These are phyloP conservation scores for Coriaria nepalensis DNA, from an alignment of 306 rosid genomes.

Conservation along the genomic window DNA sequence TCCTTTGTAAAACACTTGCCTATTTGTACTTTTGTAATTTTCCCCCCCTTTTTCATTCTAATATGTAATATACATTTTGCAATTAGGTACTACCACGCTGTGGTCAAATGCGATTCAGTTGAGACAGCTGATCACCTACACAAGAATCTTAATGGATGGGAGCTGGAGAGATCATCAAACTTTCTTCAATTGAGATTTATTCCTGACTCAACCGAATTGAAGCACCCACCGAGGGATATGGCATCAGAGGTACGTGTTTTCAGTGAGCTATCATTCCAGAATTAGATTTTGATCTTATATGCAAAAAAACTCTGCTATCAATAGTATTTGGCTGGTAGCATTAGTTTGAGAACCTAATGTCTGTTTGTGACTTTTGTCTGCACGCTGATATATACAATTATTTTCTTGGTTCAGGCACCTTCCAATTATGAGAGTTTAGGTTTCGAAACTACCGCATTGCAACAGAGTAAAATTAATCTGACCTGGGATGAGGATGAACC, in stretches of 20 bases:
- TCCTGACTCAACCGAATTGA: slow-evolving; percentile 68
- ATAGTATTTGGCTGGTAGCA: slow-evolving; percentile 3
- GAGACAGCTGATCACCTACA: slow-evolving; percentile 70
- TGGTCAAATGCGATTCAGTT: slow-evolving; percentile 73
- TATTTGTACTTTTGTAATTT: no score
- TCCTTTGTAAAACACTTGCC: no score
- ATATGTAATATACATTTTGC: background rate
- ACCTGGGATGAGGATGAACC: slow-evolving; percentile 98
- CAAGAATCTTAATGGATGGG: slow-evolving; percentile 70
- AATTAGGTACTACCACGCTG: slow-evolving; percentile 67
- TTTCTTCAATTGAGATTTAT: slow-evolving; percentile 81
- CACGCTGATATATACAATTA: no score
- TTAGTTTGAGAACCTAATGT: no score
- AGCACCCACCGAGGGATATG: slow-evolving; percentile 55
- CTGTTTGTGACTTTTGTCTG: no score
- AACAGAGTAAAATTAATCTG: slow-evolving; percentile 55
- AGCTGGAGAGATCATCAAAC: slow-evolving; percentile 63
- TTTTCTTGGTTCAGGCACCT: slow-evolving; percentile 47
- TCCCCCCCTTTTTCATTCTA: background rate
- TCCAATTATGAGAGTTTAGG: slow-evolving; percentile 46
- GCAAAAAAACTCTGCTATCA: no score
- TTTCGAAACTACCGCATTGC: slow-evolving; percentile 73
- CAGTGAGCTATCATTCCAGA: background rate
- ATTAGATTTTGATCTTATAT: background rate
- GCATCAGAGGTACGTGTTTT: slow-evolving; percentile 56